Base-by-base conservation (phyloP, 1,139 yeast genomes). In the Hansenula sp. region DNA sequence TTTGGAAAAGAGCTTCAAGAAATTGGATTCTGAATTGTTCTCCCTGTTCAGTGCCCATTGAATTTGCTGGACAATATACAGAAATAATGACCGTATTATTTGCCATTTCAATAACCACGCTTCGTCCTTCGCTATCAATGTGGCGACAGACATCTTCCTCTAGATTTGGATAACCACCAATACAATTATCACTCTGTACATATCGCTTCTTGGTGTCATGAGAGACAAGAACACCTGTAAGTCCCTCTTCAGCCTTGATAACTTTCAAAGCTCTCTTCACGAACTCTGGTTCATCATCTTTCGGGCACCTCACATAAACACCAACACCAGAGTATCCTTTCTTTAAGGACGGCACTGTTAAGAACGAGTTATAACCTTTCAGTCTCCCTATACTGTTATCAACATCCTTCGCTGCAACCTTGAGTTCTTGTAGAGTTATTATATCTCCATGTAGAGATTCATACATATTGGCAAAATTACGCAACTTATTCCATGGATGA, bases 321-420 rank as follows among this genome's bases (percentile, higher is more conserved):
- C 90, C 95, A 2, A 92, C 97, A 0, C 98, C 98, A 45, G 94
- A 78, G 59, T 92, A 92, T 0, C 97, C 97, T 56, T 80, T 84
- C 54, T 77, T 80, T 3, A 57, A 45, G 11, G 59, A 59, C 0
- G 97, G 95, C 18, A 88, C 65, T 0, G 94, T 70, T 29, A 89
- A 76, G 52, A 79, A 92, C 1, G 87, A 72, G 26, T 71, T 65
- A 54, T 71, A 90, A 3, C 79, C 76, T 1, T 69, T 64, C 0
- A 86, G 63, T 42, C 73, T 68, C 0, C 83, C 92, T 53, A 86
- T 69, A 45, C 49, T 68, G 38, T 54, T 64, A 32, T 66, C 66
- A 6, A 83, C 52, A 40, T 73, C 75, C 12, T 63, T 64, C 20
- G 67, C 67, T 42, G 77, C 80, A n/a, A 81, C 59, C 58, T 90